Evolutionary conservation across 2,329 filamentous ascomycete species (phyloP).

Genomic region (Sporothrix humicola): DNA sequence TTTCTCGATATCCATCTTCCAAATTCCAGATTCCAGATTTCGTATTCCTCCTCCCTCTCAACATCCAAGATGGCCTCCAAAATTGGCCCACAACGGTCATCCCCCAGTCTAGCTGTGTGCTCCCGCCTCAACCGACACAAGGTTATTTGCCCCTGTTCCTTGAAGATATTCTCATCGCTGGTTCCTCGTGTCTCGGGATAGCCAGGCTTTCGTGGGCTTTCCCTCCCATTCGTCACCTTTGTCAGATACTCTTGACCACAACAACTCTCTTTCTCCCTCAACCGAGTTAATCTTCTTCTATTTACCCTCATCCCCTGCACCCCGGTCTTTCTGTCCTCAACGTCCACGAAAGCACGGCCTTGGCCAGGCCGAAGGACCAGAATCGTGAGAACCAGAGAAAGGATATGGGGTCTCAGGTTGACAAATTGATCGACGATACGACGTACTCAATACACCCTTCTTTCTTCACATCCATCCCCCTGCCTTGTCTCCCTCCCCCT

Average conservation of each 20-base stretch:
- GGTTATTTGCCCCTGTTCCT: background rate
- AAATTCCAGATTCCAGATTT: background rate
- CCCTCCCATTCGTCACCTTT: background rate
- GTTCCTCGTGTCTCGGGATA: conserved; percentile 9
- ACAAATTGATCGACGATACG: conserved; percentile 26
- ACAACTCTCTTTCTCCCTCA: too few species aligned
- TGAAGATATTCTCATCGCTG: background rate
- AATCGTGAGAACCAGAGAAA: conserved; percentile 4
- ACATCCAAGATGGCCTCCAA: background rate
- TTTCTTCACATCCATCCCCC: background rate
- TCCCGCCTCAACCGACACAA: background rate
- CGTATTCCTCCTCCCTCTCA: background rate
- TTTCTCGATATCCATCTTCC: background rate
- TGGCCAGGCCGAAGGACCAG: background rate
- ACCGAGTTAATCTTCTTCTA: background rate
- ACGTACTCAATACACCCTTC: too few species aligned
- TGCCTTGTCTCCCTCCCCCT: background rate
- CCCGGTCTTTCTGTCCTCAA: background rate
- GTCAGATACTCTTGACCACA: background rate
- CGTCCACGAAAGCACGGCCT: background rate
- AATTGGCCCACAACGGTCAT: background rate
- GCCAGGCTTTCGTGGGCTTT: background rate
- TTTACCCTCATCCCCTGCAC: background rate
- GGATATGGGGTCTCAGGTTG: conserved; percentile 10
- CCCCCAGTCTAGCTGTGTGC: background rate